Base-by-base conservation (phyloP, 2,329 filamentous ascomycete genomes). In the Verticillium zaregamsianum region DNA sequence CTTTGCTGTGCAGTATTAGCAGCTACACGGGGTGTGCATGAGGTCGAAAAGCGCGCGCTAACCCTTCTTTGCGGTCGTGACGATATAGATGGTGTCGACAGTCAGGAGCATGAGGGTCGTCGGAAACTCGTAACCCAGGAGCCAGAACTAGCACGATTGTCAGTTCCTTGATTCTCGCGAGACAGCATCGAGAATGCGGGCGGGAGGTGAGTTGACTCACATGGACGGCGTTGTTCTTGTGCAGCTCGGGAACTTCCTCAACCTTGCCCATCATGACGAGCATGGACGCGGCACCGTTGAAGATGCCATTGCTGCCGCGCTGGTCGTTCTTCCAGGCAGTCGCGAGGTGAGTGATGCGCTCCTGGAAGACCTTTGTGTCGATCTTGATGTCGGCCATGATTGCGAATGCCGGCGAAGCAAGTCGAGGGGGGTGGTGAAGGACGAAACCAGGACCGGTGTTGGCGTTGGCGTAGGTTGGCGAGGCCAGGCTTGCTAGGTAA, bases 11-110 rank as follows among this genome's bases (percentile, higher is more conserved):
- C 25, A n/a, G 12, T 17, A 49, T 37, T 40, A 59, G 52, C 56
- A 55, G 40, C 55, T 59, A n/a, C 5, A 58, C 20, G 55, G 40
- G 14, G 45, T 33, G 57, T 7, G 12, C 39, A 23, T 17, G 35
- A 17, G 14, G n/a, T 17, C 31, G 32, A 39, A 32, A 17, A 23
- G 56, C 64, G 57, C 52, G 37, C 59, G 6, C 64, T 63, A 73
- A 96, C 93, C 94, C 87, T 99, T 99, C 80, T 99, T 99, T 63
- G 92, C 90, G 6, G 95, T 99, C 7, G 95, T 99, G 67, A 99
- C 88, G 63, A 98, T 90, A 78, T 95, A 96, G 69, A 98, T 83
- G 56, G 88, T 87, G 64, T 98, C 95, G 64, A 89, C 80, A 1
- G 94, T 98, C 74, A 99, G 88, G 59, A 99, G 84, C 82, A 99